A percentile compares a stretch with the other conserved stretches of the same genome.
These are phyloP conservation scores for Pichia phayaonensis DNA, from an alignment of 805 yeast genomes.

Conservation along the genomic window DNA sequence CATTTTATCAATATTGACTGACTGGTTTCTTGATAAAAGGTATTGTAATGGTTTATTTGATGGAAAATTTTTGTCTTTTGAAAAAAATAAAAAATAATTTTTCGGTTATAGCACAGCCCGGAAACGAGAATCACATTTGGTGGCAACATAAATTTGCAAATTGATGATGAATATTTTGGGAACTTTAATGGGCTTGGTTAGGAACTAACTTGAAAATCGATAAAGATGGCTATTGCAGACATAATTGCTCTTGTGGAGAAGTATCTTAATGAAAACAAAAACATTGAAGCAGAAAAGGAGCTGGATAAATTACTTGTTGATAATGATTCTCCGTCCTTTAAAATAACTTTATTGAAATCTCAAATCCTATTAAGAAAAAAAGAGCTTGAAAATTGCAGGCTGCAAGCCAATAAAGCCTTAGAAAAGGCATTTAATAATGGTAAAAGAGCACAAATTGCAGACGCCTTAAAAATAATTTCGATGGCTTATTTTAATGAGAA, in stretches of 20 bases:
- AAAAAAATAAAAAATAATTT: neutral
- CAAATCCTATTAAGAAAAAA: slow-evolving; percentile 40
- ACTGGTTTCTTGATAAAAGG: neutral
- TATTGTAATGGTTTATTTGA: neutral
- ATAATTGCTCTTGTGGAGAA: slow-evolving; percentile 29
- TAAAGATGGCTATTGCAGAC: slow-evolving; percentile 13
- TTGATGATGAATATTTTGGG: too few species aligned
- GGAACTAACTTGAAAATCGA: neutral
- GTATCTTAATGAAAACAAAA: slow-evolving; percentile 39
- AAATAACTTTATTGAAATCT: slow-evolving; percentile 42
- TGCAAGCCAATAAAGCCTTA: slow-evolving; percentile 37
- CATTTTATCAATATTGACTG: neutral
- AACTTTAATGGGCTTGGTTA: neutral
- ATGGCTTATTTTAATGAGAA: slow-evolving; percentile 40
- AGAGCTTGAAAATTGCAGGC: slow-evolving; percentile 41
- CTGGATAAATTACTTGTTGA: slow-evolving; percentile 35
- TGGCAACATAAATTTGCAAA: too few species aligned
- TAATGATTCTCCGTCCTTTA: slow-evolving; percentile 36
- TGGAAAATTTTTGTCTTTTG: neutral
- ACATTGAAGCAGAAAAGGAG: slow-evolving; percentile 35
- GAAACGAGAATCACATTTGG: neutral
- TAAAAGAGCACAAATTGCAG: slow-evolving; percentile 38
- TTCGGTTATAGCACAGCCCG: neutral
- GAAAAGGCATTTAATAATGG: slow-evolving; percentile 38
- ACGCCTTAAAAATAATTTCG: slow-evolving; percentile 42